phyloP scores from a whole-genome alignment of 208 protist genomes.

The Crithidia sp. region DNA sequence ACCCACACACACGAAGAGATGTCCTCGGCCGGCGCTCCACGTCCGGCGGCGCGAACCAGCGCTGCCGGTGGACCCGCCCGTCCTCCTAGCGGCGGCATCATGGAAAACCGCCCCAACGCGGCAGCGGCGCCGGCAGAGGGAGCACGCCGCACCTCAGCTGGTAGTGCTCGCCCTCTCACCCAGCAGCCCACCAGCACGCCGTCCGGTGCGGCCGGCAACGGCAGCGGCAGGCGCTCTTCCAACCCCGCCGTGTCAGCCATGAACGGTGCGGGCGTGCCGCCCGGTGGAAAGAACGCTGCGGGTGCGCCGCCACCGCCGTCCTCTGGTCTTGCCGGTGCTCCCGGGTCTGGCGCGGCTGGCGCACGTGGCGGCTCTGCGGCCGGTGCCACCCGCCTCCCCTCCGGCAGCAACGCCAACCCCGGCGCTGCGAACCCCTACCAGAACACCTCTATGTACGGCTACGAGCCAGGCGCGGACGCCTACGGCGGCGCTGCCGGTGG shows the following conservation, averaged over 20 bases:
- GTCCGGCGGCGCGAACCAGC: background rate
- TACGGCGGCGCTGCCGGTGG: background rate
- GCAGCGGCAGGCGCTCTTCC: conserved; percentile 3
- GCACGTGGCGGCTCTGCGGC: background rate
- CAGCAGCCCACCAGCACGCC: conserved; percentile 3
- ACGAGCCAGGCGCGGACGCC: background rate
- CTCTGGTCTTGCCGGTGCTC: background rate
- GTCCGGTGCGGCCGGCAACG: background rate
- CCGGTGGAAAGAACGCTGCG: background rate
- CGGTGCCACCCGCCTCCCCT: background rate
- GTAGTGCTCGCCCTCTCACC: conserved; percentile 7
- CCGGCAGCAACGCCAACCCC: background rate
- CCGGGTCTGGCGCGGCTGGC: background rate
- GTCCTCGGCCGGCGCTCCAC: conserved; percentile 8
- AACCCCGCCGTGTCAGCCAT: background rate
- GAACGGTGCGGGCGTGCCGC: background rate
- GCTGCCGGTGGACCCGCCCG: background rate
- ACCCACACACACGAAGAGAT: background rate
- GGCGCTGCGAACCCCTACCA: conserved; percentile 2
- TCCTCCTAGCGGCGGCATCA: conserved; percentile 6
- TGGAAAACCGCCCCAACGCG: background rate
- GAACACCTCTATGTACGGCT: conserved; percentile 19
- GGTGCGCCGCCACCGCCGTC: background rate
- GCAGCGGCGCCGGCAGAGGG: background rate
- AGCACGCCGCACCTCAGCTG: background rate